Percentiles rank a stretch among this genome's conserved stretches.
Conservation (phyloP, 805 yeast genomes). For the Jamesozyma rosinii region DNA sequence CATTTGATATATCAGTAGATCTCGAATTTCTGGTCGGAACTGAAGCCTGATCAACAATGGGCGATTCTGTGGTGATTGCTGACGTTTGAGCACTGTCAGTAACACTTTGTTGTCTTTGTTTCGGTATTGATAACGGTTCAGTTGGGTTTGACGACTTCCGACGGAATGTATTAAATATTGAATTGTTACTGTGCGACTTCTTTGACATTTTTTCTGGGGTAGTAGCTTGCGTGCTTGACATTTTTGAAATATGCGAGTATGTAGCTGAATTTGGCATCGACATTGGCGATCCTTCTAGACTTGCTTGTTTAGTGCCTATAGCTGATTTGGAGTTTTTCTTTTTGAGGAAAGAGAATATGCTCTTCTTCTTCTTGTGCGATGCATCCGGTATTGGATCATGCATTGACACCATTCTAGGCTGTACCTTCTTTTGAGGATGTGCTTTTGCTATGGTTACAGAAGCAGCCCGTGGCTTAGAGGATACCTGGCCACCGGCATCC, state of each 20-base stretch:
- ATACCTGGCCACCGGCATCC: neutral
- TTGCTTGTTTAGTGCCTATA: neutral
- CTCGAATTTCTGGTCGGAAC: neutral
- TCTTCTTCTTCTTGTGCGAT: slow-evolving; percentile 15
- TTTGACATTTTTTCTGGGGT: slow-evolving; percentile 17
- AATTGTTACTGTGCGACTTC: slow-evolving; percentile 25
- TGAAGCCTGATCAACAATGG: neutral
- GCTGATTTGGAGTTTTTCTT: slow-evolving; percentile 13
- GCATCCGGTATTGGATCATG: neutral
- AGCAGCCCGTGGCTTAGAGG: neutral
- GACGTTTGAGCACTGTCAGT: neutral
- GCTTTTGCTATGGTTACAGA: neutral
- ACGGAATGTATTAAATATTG: slow-evolving; percentile 21
- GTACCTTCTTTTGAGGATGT: neutral
- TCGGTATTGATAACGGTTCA: neutral
- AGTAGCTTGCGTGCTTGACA: slow-evolving; percentile 2
- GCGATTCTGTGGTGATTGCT: neutral
- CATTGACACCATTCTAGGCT: slow-evolving; percentile 1
- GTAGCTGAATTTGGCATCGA: slow-evolving; percentile 7
- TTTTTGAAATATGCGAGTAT: neutral
- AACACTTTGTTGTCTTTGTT: neutral
- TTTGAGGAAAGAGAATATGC: slow-evolving; percentile 26
- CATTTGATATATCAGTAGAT: neutral
- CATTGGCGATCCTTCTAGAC: neutral
- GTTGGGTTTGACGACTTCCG: slow-evolving; percentile 1